Evolutionary conservation across 305 asterid genomes (phyloP), one percentile per base, ranked within the genome.

Genomic region (Solanum hybrid): DNA sequence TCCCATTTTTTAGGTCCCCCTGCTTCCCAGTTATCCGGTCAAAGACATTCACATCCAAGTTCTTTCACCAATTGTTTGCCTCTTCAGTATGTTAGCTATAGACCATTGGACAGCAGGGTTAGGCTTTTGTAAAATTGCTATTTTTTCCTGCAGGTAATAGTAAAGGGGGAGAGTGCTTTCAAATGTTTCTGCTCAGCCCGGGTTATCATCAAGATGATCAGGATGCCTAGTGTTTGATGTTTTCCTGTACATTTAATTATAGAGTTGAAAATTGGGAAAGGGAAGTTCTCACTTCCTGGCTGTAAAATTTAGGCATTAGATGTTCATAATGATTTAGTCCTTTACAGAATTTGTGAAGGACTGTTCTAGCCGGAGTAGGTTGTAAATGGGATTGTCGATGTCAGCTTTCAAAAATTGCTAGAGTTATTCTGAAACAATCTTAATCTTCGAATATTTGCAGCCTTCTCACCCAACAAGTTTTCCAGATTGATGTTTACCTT

Each of bases 241-340:
- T 85, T 89, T 84, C 91, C 71, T 91, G 94, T 93, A 93, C 90
- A 90, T 90, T 92, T 90, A 32, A 86, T 91, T 79, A 89, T 87
- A 88, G 92, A 89, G 89, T 85, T 51, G 88, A 75, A 37, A 88
- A 89, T 88, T 88, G 91, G 92, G 86, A 93, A 79, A 60, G 84
- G 91, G 87, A 92, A 94, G 86, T 90, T 90, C 88, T 92, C 90
- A 76, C 90, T 90, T 90, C 89, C 91, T 86, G 88, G 94, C 89
- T 92, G 95, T 93, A 93, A 89, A 93, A 93, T 90, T 88, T 94
- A 93, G 98, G 91, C 56, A 60, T 94, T 94, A 93, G 95, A 66
- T 96, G 94, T 95, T 90, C 38, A 94, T 94, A 95, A 92, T 90
- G 90, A 88, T 91, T 90, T 92, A 92, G 95, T 89, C 93, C 91